Evolutionary conservation across 176 grass and related monocot species (phyloP), one percentile per base, ranked within the genome.

Genomic region (Aegilops bicornis): DNA sequence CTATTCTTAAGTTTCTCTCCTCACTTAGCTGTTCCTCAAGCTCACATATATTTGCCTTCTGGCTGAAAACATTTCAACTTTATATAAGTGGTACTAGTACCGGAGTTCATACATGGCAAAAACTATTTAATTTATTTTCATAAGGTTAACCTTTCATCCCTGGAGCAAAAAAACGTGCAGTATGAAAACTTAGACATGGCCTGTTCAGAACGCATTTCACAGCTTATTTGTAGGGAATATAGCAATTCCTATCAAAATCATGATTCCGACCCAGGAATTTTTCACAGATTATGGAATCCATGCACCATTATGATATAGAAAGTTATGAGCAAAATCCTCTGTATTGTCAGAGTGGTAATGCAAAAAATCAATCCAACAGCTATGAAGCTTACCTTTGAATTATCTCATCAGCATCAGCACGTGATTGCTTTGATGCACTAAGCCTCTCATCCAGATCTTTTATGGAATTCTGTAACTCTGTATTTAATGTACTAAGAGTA

Each of bases 361-460:
- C 12, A 29, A 50, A 83, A 80, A 80, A 19, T 33, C 23, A 1
- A 79, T 71, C 19, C 47, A 64, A 63, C 3, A 29, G 40, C 15
- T 61, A 82, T 13, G 73, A 67, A 84, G 1, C 60, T 89, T 91
- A 96, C 97, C 90, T 96, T 52, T 84, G 81, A 93, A 99, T 93
- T 88, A 96, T 91, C 86, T 99, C 94, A 87, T 96, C 92, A 36
- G 97, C 88, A 92, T 96, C 92, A 3, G 84, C 66, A 72, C 92
- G 84, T 82, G 94, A 99, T 91, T 99, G 94, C 85, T 93, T 94
- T 40, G 80, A 99, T 81, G 92, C 87, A 82, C 67, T 78, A 88
- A 99, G 89, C 62, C 94, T 99, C 89, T 96, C 90, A 76, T 92
- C 85, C 48, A 99, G 87, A 87, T 99, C 97, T 88, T 96, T 91